Base-by-base conservation (phyloP, 768 basidiomycete genomes). In the Chalciporus chontae region DNA sequence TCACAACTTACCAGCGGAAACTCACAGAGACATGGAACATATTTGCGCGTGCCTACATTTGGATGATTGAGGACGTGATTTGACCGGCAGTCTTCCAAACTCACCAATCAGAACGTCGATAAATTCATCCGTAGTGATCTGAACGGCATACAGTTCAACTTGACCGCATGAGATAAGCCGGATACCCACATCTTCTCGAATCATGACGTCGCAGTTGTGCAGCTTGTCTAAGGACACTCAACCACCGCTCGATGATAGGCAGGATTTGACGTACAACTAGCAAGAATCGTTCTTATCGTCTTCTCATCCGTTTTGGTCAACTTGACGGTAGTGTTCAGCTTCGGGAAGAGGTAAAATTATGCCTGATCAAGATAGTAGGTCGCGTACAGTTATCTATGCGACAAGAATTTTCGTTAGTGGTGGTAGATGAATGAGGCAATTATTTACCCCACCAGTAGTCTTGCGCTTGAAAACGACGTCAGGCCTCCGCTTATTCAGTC, bases 161-260 rank as follows among this genome's bases (percentile, higher is more conserved):
- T 1, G 50, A 40, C 34, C 32, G 52, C 17, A 50, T 37, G 43
- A 31, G 53, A 47, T 39, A 15, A 40, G 26, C 46, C 45, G 27
- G 11, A 31, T 46, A 29, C 38, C 31, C 59, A 96, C 94, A 70
- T 99, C 95, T 76, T 99, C 94, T 63, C 96, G 79, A 59, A 99
- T 92, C 93, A 98, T 95, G 8, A 98, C 87, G 69, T 99, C 95
- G 63, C 93, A 95, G 61, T 95, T 90, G 63, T 92, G 91, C 24
- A 93, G 69, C 68, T 91, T 94, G 66, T 92, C 89, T 91, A 54
- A 5, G 39, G 8, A 17, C 1, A 9, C 41, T 64, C 38, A 60
- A 60, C 8, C 14, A 51, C 19, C 19, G 17, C 37, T 21, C 34
- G 7, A 41, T 44, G 18, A 36, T 46, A 27, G 40, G 34, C 31